Evolutionary conservation across 768 basidiomycete species (phyloP).

Genomic region (Cystobasidium tubakii): DNA sequence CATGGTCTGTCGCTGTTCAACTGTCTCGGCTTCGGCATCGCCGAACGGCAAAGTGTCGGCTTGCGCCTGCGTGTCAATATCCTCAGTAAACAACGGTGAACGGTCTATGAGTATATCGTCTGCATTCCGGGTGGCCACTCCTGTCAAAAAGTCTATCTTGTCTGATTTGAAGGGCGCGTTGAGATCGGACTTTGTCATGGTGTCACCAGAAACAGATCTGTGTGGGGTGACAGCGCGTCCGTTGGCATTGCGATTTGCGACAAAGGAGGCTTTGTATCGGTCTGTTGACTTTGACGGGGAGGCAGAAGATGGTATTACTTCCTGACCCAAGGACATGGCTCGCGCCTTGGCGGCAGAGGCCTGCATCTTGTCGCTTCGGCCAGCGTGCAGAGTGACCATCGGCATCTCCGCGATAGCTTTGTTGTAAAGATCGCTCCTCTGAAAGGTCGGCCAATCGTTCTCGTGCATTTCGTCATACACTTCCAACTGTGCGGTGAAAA

Average conservation of each 20-base stretch:
- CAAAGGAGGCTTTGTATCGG: neutral
- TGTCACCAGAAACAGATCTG: neutral
- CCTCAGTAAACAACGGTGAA: slow-evolving; percentile 51
- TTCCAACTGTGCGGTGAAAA: slow-evolving; percentile 76
- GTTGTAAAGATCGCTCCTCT: slow-evolving; percentile 83
- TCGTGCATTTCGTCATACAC: slow-evolving; percentile 81
- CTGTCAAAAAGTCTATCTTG: slow-evolving; percentile 16
- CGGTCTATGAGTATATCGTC: slow-evolving; percentile 36
- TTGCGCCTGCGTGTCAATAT: neutral
- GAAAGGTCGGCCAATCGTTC: slow-evolving; percentile 80
- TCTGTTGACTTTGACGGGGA: neutral
- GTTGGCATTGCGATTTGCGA: neutral
- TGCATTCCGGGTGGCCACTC: neutral
- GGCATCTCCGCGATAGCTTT: slow-evolving; percentile 63
- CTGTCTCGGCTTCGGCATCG: slow-evolving; percentile 52
- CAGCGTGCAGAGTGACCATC: slow-evolving; percentile 7
- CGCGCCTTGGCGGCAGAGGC: neutral
- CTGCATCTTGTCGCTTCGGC: neutral
- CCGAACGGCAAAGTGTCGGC: slow-evolving; percentile 17
- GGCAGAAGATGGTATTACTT: neutral
- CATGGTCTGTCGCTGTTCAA: slow-evolving; percentile 72
- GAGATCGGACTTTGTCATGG: neutral
- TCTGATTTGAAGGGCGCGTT: slow-evolving; percentile 13
- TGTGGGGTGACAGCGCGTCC: neutral
- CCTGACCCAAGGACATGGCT: neutral